phyloP scores from a whole-genome alignment of 176 grass and related monocot genomes.

The Zizania latifolia region DNA sequence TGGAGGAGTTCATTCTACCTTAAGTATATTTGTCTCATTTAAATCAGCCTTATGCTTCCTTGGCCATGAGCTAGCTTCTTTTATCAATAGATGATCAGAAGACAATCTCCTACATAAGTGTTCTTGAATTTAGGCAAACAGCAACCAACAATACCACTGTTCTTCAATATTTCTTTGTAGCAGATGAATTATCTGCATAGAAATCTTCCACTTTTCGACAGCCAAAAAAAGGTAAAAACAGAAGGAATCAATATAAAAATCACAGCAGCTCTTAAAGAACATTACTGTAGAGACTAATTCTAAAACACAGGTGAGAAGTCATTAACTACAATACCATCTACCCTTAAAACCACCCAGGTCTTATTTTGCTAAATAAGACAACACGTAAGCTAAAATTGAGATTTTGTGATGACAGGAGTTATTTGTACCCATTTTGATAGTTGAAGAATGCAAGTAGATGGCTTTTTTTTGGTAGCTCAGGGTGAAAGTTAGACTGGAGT shows the following conservation, averaged over 20 bases:
- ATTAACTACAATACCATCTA: not conserved
- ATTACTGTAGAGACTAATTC: not conserved
- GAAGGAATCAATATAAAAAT: not conserved
- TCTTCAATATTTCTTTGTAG: not conserved
- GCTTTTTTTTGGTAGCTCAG: not conserved
- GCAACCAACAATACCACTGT: not conserved
- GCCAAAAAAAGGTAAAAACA: not conserved
- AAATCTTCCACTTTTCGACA: not conserved
- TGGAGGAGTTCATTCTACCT: slow-evolving; percentile 19
- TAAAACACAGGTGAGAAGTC: not conserved
- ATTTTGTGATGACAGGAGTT: not conserved
- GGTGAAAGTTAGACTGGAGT: not conserved
- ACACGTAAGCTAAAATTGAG: no score
- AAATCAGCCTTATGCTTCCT: slow-evolving; percentile 5
- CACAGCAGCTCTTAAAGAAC: not conserved
- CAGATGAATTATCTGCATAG: slow-evolving; percentile 17
- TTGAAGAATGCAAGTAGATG: not conserved
- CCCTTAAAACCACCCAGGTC: not conserved
- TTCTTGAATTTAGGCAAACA: not conserved
- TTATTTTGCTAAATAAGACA: not conserved
- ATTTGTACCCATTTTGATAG: not conserved
- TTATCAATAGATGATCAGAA: slow-evolving; percentile 5
- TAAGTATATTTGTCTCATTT: not conserved
- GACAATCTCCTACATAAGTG: not conserved
- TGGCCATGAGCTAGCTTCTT: not conserved